Base-by-base conservation (phyloP, 176 grass and related monocot genomes). In the Musa schizocarpa region DNA sequence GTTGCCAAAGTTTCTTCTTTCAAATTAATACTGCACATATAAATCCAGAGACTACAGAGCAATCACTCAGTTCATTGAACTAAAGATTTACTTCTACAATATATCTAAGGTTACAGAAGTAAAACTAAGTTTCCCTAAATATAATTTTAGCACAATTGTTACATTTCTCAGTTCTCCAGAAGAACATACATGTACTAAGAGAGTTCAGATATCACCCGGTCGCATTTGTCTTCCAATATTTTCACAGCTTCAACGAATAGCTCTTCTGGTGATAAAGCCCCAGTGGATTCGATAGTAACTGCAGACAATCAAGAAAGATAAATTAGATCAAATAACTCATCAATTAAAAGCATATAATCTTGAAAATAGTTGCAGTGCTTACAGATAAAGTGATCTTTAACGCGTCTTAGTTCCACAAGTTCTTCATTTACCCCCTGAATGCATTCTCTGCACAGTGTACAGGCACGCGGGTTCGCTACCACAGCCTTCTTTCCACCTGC, bases 371-470 rank as follows among this genome's bases (percentile, higher is more conserved):
- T 43, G 34, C 34, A 6, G 34, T 43, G 34, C 90, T 88, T 89
- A 97, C 94, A 93, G 66, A 97, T 97, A 78, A 97, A 93, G 61
- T 97, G 94, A 80, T 97, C 86, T 78, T 85, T 91, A n/a, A 93
- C 88, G 25, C 88, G 90, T 23, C 84, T 68, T 29, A 97, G 74
- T 75, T 93, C 72, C 1, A 97, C 71, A 34, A 85, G 9, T 21
- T 90, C 63, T 59, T 29, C 90, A 0, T 0, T 54, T 9, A 10
- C 48, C 52, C 79, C 80, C 22, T 78, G 80, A 49, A 97, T 66
- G 63, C 93, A 97, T 85, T 97, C 80, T 65, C 90, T 89, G 72
- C 94, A 97, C 71, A 97, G 86, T 6, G 94, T 97, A 81, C 90
- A 97, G 27, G 77, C 68, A 70, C 88, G 85, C 53, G 94, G 90